Evolutionary conservation across 2,329 filamentous ascomycete species (phyloP), one percentile per base, ranked within the genome.

Genomic region (Coleophoma crateriformis): DNA sequence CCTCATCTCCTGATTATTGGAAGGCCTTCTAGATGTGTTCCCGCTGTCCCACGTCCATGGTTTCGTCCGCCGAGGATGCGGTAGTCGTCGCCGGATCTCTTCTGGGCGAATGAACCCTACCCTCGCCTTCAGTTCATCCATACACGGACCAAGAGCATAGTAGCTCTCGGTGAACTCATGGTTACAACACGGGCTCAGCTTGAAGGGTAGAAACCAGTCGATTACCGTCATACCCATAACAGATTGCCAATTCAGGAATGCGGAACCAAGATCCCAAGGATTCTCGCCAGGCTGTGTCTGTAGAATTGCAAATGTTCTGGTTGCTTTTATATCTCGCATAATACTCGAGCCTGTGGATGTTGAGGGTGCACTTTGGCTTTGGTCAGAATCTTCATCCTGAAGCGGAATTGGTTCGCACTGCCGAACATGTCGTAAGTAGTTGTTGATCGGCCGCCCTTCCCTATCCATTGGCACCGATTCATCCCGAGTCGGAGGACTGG

Each of bases 171-270:
- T 73, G 56, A 74, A 77, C 43, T 82, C 81, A 59, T 91, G 87
- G 47, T 79, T 77, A 46, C 77, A 77, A 65, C 87, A 92, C 0
- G 92, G 92, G 4, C 87, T 90, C 51, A 79, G 76, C 50, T 75
- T 81, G 33, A 95, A 65, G 0, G 92, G 92, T 1, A 96, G 68
- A 12, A 96, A 62, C 91, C 91, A 97, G 52, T 96, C 87, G 13
- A 85, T 53, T 2, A 83, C 55, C 17, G 70, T 79, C 43, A 77
- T 69, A 0, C 92, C 92, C 84, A 99, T 90, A 20, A 96, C 81
- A 13, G 85, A 78, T 55, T 82, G 80, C 70, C 90, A 85, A 62
- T 97, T 97, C 27, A 74, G 69, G 54, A 78, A 74, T 8, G 70
- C 69, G 32, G 66, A 71, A 2, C 87, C 88, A 1, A 94, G 71